Evolutionary conservation across 2,329 filamentous ascomycete genomes (phyloP), one percentile per base, ranked within the genome.

Genomic region (Cryphonectria radicalis): DNA sequence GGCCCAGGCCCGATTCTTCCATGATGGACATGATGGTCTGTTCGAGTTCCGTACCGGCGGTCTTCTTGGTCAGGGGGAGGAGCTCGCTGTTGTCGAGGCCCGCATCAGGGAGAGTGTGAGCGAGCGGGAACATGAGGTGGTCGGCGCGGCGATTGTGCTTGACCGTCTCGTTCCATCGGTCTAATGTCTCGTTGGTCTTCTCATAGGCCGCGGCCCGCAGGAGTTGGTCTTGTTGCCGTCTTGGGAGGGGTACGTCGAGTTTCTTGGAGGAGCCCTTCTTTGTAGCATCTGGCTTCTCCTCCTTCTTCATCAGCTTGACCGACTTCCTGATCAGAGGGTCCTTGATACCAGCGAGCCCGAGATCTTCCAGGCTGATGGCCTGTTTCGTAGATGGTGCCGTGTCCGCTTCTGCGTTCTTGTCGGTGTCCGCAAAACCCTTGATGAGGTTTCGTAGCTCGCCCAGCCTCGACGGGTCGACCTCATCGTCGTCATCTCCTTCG

Each of bases 131-230:
- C 28, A 91, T 86, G 17, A 99, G 85, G 80, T 97, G 94, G 74
- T 98, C 96, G 1, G 95, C 95, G 76, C 94, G 89, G 72, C 96
- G 92, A 80, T 98, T 98, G 43, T 93, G 90, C 82, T 98, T 97
- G 77, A 99, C 94, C 0, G 96, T 98, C 73, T 98, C 95, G 43
- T 92, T 92, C 96, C 96, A 99, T 76, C 94, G 90, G 74, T 93
- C 90, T 37, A 99, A 85, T 0, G 94, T 95, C 80, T 98, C 92
- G 77, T 97, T 97, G 66, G 94, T 95, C 84, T 97, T 95, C 50
- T 94, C 90, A 76, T 95, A 97, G 3, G 96, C 96, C 35, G 90
- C 94, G 67, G 86, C 85, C 67, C 96, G 93, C 77, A 97, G 92
- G 22, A 98, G 82, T 66, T 91, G 90, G 78, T 95, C 94, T 80